phyloP scores from a whole-genome alignment of 208 protist genomes.

The Leishmania martiniquensis region DNA sequence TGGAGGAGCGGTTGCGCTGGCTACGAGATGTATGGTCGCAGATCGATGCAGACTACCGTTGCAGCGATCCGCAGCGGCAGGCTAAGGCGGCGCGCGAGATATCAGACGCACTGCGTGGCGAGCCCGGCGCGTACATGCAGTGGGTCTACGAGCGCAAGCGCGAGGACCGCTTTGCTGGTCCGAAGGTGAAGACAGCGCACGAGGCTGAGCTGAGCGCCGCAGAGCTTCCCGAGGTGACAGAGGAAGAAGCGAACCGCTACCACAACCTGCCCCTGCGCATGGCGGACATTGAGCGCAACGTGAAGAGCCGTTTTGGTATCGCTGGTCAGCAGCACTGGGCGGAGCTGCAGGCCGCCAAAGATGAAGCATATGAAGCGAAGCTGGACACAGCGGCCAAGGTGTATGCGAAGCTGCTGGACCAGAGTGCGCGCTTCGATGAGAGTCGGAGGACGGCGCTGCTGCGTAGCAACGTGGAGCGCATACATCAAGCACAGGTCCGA shows the following conservation, averaged over 20 bases:
- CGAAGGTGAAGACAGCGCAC: slow-evolving; percentile 46
- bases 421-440: slow-evolving; percentile 73
- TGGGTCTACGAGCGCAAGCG: slow-evolving; percentile 86
- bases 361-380: slow-evolving; percentile 77
- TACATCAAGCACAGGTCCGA: slow-evolving; percentile 83
- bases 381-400: slow-evolving; percentile 74
- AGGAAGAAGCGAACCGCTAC: slow-evolving; percentile 85
- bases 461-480: slow-evolving; percentile 68
- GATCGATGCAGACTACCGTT: slow-evolving; percentile 90
- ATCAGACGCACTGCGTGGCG: slow-evolving; percentile 65
- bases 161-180: slow-evolving; percentile 64
- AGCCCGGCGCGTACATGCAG: slow-evolving; percentile 85
- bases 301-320: slow-evolving; percentile 74
- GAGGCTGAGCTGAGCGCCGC: slow-evolving; percentile 48
- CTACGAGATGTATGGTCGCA: slow-evolving; percentile 88
- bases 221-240: slow-evolving; percentile 73
- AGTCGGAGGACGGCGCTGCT: slow-evolving; percentile 66
- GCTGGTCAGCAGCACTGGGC: slow-evolving; percentile 88
- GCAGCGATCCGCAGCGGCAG: slow-evolving; percentile 60
- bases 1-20: slow-evolving; percentile 78
- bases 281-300: slow-evolving; percentile 71
- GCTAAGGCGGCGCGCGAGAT: slow-evolving; percentile 76
- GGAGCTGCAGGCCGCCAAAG: slow-evolving; percentile 85
- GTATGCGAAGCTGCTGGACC: slow-evolving; percentile 77
- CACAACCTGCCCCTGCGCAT: slow-evolving; percentile 69